Base-by-base conservation (phyloP, 805 yeast species). In the Myxozyma monticola region DNA sequence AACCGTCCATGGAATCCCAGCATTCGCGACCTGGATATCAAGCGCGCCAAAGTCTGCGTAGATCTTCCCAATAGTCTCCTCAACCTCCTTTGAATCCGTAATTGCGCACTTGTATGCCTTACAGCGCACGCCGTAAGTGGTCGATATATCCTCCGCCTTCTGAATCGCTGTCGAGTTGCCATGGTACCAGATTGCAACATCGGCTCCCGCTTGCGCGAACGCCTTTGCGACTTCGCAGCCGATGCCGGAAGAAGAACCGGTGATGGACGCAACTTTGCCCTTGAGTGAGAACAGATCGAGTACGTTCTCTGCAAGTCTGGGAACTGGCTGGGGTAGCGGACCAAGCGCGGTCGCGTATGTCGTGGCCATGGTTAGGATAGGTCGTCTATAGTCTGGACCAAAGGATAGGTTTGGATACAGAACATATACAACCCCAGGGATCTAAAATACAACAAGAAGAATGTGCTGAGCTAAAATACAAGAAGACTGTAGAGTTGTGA, bases 1-100 rank as follows among this genome's bases (percentile, higher is more conserved):
- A 24, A 77, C 74, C 18, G 79, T 75, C 93, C 95, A 87, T 9
- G 88, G 82, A 42, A 87, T 80, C 36, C 96, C 96, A 10, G 96
- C 96, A 67, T 88, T 88, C 61, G 95, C 95, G 40, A 88, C 93
- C 62, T 86, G 83, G 21, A 87, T 72, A 67, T 88, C 96, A 57
- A 88, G 79, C 54, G 79, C 79, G 47, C 91, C 93, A 65, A 88
- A 88, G 62, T 87, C 95, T 50, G 68, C 56, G 55, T 73, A 77
- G 54, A 81, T 79, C 65, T 74, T 74, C 33, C 62, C 65, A 42
- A 84, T 71, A 12, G 78, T 73, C 18, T 56, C 58, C 54, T 76
- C 76, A 37, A 84, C n/a, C 9, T 66, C 72, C 17, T 71, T 75
- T 40, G 73, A 56, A 56, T 77, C 76, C 45, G 78, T 70, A 46